phyloP scores from a whole-genome alignment of 1,284 basidiomycete genomes.

The Ceraceosorus guamensis region DNA sequence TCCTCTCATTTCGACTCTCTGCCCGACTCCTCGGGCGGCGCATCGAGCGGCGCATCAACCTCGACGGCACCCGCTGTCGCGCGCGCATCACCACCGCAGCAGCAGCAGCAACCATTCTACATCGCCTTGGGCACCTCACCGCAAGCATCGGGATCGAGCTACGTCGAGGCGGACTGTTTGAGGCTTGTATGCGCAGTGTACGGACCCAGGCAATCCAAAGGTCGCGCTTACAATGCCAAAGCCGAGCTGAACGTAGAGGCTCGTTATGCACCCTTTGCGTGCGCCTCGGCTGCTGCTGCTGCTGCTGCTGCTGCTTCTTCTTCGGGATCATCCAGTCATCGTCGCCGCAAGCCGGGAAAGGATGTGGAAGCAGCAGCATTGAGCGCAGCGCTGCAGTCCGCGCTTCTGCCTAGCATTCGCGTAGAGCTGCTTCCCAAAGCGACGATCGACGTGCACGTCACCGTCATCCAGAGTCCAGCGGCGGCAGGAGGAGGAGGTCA shows the following conservation, averaged over 20 bases:
- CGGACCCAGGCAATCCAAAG: conserved; percentile 72
- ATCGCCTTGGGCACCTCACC: conserved; percentile 39
- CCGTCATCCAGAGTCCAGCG: conserved; percentile 77
- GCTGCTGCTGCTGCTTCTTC: too few species aligned
- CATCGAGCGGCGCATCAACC: conserved; percentile 43
- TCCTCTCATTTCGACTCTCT: background rate
- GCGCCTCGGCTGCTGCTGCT: too few species aligned
- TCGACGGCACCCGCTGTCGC: too few species aligned
- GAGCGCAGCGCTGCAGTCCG: conserved; percentile 74
- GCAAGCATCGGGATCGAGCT: conserved; percentile 90
- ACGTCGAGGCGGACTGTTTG: conserved; percentile 78
- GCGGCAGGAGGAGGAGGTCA: conserved; percentile 62
- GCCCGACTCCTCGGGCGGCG: background rate
- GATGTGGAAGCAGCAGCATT: conserved; percentile 86
- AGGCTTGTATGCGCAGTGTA: conserved; percentile 97
- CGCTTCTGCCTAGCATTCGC: conserved; percentile 73
- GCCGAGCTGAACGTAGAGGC: conserved; percentile 89
- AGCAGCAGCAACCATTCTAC: too few species aligned
- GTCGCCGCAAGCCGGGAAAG: conserved; percentile 51
- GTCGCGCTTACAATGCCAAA: conserved; percentile 69
- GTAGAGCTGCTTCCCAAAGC: conserved; percentile 89
- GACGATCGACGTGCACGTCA: conserved; percentile 82
- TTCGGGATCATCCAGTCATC: too few species aligned
- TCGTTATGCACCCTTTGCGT: conserved; percentile 88
- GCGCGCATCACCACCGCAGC: too few species aligned